A percentile compares a stretch with the other conserved stretches of the same genome.
Conservation (phyloP, 441 rosid genomes). For the Erodium texanum region DNA sequence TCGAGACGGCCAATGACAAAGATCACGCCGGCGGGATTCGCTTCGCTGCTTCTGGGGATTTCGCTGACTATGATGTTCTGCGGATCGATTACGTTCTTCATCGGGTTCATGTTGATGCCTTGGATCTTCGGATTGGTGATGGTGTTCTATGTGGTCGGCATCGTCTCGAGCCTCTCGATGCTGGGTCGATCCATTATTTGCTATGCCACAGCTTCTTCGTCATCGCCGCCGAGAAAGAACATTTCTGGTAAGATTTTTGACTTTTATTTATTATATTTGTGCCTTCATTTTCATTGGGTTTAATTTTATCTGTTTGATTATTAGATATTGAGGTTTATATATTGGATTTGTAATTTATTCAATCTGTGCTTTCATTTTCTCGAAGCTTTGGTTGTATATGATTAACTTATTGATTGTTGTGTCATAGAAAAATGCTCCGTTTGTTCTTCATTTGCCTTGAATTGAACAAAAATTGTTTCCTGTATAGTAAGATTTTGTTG, state of each 20-base stretch:
- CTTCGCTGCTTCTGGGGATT: conserved; percentile 50
- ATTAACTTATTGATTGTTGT: neutral
- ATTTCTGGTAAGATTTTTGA: conserved; percentile 40
- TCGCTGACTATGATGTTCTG: conserved; percentile 73
- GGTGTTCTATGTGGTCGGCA: conserved; percentile 66
- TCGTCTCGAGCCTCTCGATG: conserved; percentile 63
- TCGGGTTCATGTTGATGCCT: conserved; percentile 87
- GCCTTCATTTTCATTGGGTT: neutral
- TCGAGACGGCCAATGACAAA: neutral
- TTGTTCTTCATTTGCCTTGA: neutral
- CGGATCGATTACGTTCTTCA: conserved; percentile 87
- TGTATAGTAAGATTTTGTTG: neutral
- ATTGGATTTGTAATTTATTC: neutral
- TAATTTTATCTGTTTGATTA: neutral
- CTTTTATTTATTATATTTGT: too few relatives aligned
- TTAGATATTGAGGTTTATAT: neutral
- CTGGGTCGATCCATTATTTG: conserved; percentile 58
- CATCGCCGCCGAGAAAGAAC: conserved; percentile 38
- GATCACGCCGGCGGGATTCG: conserved; percentile 6
- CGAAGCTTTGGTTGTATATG: neutral
- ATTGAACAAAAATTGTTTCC: neutral
- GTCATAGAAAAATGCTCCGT: neutral
- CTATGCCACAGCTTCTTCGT: conserved; percentile 47
- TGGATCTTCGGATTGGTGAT: conserved; percentile 71
- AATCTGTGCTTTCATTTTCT: neutral